Percentiles rank a stretch among this genome's conserved stretches.
Evolutionary conservation across 257 asterid species (phyloP).

Genomic region (Sherardia arvensis): DNA sequence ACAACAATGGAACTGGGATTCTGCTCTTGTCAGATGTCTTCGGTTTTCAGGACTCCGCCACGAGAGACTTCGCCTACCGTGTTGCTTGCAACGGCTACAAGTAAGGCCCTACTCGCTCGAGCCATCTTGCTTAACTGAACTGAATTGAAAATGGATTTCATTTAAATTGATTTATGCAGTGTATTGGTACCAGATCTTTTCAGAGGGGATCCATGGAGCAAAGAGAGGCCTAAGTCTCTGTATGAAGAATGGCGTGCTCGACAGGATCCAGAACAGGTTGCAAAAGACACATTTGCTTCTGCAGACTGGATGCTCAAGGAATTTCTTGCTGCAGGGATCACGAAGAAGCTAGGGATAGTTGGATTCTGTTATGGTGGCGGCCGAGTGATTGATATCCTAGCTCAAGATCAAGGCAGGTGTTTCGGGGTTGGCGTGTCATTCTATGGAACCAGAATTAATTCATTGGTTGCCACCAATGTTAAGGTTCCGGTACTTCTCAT

Average conservation of each 20-base stretch:
- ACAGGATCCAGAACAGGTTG: conserved; percentile 28
- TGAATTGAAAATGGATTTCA: no score
- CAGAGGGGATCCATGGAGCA: conserved; percentile 64
- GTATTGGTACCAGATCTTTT: conserved; percentile 77
- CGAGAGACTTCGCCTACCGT: conserved; percentile 70
- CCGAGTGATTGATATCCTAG: conserved; percentile 48
- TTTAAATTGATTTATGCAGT: conserved; percentile 27
- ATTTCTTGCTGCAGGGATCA: conserved; percentile 48
- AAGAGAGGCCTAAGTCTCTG: conserved; percentile 31
- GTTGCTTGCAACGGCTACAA: conserved; percentile 83
- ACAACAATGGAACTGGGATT: conserved; percentile 70
- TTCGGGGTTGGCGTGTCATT: conserved; percentile 64
- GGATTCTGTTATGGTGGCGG: conserved; percentile 86
- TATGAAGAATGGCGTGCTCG: conserved; percentile 45
- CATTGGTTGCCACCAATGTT: conserved; percentile 33
- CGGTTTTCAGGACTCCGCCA: conserved; percentile 65
- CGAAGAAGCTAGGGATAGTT: conserved; percentile 60
- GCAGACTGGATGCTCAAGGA: conserved; percentile 62
- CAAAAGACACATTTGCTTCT: conserved; percentile 38
- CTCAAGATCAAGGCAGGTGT: conserved; percentile 41
- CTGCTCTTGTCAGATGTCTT: conserved; percentile 68
- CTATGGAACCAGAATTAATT: conserved; percentile 50
- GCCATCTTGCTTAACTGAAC: no score
- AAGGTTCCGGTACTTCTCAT: conserved; percentile 47
- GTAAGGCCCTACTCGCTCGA: no score